Evolutionary conservation across 1,284 basidiomycete genomes (phyloP).

Genomic region (Gastroboletus turbinatus): DNA sequence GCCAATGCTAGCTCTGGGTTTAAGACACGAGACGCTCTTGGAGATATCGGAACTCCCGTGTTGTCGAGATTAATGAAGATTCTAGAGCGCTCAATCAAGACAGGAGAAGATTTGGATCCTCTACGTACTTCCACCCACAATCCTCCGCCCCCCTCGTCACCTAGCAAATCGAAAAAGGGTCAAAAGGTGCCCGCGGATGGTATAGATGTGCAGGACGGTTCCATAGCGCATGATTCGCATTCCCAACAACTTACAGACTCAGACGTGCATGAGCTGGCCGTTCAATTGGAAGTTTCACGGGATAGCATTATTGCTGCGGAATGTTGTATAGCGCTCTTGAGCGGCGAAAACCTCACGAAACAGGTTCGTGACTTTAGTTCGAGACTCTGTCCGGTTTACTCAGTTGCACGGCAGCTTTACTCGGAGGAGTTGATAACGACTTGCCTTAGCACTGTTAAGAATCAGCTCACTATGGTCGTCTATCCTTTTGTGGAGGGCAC

Average conservation of each 20-base stretch:
- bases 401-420: conserved; percentile 57
- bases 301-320: conserved; percentile 81
- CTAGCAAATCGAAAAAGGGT: conserved; percentile 33
- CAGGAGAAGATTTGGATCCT: conserved; percentile 70
- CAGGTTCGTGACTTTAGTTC: conserved; percentile 53
- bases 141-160: conserved; percentile 22
- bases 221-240: conserved; percentile 18
- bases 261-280: conserved; percentile 52
- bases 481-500: conserved; percentile 86
- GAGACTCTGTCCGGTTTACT: background rate
- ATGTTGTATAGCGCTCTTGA: conserved; percentile 76
- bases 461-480: conserved; percentile 75
- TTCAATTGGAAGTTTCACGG: conserved; percentile 54
- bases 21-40: conserved; percentile 52
- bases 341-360: conserved; percentile 77
- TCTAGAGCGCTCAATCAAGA: conserved; percentile 72
- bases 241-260: conserved; percentile 41
- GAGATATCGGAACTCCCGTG: conserved; percentile 60
- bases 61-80: conserved; percentile 71
- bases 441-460: conserved; percentile 77
- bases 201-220: conserved; percentile 16
- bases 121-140: conserved; percentile 46
- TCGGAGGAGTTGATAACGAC: conserved; percentile 88
- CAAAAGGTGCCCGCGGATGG: conserved; percentile 33
- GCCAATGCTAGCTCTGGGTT: conserved; percentile 44